Conservation (phyloP, 1,284 basidiomycete genomes). For the Papiliotrema flavescens region DNA sequence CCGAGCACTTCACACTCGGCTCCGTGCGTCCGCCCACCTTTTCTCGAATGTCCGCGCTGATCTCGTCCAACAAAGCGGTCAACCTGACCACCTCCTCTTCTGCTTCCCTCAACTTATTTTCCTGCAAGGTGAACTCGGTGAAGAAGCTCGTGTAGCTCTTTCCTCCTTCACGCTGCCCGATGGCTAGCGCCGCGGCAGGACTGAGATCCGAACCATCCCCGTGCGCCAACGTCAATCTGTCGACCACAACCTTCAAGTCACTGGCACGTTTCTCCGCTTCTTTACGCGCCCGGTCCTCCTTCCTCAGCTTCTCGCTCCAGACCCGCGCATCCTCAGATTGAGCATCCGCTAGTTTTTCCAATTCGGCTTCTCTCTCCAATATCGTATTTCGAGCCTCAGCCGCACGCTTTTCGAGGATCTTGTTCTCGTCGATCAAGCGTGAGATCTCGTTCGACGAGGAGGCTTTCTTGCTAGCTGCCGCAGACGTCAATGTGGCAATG, state of each 20-base stretch:
- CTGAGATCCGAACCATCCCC: slow-evolving; percentile 53
- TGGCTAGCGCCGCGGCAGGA: slow-evolving; percentile 80
- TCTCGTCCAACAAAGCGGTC: slow-evolving; percentile 59
- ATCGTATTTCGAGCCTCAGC: slow-evolving; percentile 41
- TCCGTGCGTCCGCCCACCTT: slow-evolving; percentile 56
- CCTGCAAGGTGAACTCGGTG: slow-evolving; percentile 77
- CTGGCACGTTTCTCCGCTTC: slow-evolving; percentile 48
- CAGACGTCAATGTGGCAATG: slow-evolving; percentile 40
- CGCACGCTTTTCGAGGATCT: slow-evolving; percentile 35
- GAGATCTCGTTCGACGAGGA: slow-evolving; percentile 33
- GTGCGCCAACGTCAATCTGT: slow-evolving; percentile 39
- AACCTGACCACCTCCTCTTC: slow-evolving; percentile 75
- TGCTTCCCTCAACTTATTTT: slow-evolving; percentile 75
- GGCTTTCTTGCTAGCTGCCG: slow-evolving; percentile 42
- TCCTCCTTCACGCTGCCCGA: slow-evolving; percentile 59
- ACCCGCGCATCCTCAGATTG: slow-evolving; percentile 46
- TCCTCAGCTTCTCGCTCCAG: slow-evolving; percentile 47
- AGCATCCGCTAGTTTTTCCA: slow-evolving; percentile 38
- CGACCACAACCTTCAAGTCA: slow-evolving; percentile 47
- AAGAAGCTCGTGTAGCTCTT: slow-evolving; percentile 61
- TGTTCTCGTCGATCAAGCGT: slow-evolving; percentile 39
- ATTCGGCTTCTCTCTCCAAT: slow-evolving; percentile 43
- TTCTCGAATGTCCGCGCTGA: slow-evolving; percentile 72
- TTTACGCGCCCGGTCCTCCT: slow-evolving; percentile 46
- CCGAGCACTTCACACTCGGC: neutral